Conservation (phyloP, 352 stramenopile species). For the Globisporangium nagaii region DNA sequence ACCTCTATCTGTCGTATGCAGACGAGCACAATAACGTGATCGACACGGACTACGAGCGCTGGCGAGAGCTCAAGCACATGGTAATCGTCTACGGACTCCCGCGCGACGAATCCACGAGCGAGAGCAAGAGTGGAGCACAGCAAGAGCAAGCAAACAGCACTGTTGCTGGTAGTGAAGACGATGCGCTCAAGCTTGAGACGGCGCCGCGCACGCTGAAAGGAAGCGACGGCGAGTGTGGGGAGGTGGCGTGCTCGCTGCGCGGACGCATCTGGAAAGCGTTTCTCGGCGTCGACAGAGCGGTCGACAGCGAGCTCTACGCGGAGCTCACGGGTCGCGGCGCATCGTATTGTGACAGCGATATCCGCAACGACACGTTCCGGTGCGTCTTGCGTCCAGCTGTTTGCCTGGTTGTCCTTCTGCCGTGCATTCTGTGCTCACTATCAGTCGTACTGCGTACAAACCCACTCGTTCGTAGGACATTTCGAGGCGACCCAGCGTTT, state of each 20-base stretch:
- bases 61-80: slow-evolving; percentile 78
- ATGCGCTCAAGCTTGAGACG: too few relatives aligned
- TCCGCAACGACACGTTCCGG: slow-evolving; percentile 90
- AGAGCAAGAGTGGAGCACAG: neutral
- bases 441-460: too few relatives aligned
- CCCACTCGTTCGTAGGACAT: too few relatives aligned
- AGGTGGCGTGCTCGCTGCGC: slow-evolving; percentile 51
- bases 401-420: too few relatives aligned
- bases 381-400: too few relatives aligned
- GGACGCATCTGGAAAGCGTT: slow-evolving; percentile 88
- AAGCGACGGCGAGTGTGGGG: neutral
- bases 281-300: slow-evolving; percentile 66
- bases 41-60: slow-evolving; percentile 66
- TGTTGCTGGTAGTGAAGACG: neutral
- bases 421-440: too few relatives aligned
- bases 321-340: slow-evolving; percentile 68
- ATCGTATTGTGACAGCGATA: slow-evolving; percentile 80
- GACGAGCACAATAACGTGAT: slow-evolving; percentile 31
- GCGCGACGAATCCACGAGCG: slow-evolving; percentile 23
- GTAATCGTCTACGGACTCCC: slow-evolving; percentile 77
- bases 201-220: too few relatives aligned
- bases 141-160: neutral
- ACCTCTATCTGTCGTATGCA: slow-evolving; percentile 1
- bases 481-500: slow-evolving; percentile 85
- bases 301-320: slow-evolving; percentile 57